Evolutionary conservation across 1,139 yeast genomes (phyloP).

Genomic region (Kodamaea plutei): DNA sequence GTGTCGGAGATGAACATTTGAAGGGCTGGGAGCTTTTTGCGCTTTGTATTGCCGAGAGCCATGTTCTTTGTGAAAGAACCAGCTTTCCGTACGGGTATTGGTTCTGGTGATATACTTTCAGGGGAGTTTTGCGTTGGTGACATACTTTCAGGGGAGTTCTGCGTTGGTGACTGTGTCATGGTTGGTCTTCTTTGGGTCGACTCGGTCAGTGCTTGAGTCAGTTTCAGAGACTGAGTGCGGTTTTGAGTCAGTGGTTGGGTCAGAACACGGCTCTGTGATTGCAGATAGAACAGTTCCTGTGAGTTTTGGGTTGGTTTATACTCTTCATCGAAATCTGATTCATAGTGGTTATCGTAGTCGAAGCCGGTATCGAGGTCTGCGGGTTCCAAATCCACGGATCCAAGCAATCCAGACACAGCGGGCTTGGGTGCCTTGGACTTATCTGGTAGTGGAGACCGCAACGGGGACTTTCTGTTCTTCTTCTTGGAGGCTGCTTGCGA

Average conservation of each 20-base stretch:
- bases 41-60: constrained; percentile 32
- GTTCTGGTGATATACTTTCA: constrained; percentile 17
- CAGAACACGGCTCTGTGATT: no score
- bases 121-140: constrained; percentile 7
- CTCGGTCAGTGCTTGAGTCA: constrained; percentile 1
- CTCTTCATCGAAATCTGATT: no score
- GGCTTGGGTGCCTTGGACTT: constrained; percentile 3
- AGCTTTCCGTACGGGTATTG: constrained; percentile 4
- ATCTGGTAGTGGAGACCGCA: constrained; percentile 32
- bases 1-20: neutral
- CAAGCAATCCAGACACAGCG: no score
- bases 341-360: no score
- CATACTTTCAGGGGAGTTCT: constrained; percentile 12
- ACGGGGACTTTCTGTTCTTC: constrained; percentile 28
- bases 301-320: constrained; percentile 5
- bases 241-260: no score
- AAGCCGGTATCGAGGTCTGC: no score
- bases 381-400: no score
- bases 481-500: constrained; percentile 15
- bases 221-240: no score
- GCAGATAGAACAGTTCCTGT: constrained; percentile 3
- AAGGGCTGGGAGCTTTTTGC: constrained; percentile 1
- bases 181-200: neutral
- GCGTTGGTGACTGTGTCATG: neutral
- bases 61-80: constrained; percentile 37